Evolutionary conservation across 441 rosid genomes (phyloP).

Genomic region (Erysimum cheiri): DNA sequence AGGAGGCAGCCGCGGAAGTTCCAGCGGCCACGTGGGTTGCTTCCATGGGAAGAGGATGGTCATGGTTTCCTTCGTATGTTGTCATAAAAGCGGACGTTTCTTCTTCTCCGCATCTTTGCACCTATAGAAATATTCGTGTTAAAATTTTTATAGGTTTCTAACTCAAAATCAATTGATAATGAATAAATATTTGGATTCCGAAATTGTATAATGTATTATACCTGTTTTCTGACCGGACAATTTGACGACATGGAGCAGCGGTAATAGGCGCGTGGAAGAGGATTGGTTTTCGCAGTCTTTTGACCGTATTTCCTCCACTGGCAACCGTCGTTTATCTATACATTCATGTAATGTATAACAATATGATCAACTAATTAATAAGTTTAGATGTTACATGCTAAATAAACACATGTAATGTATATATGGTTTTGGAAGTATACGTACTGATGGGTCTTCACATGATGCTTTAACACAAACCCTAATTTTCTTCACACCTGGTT

Average conservation of each 20-base stretch:
- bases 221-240: slow-evolving; percentile 69
- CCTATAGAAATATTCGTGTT: slow-evolving; percentile 22
- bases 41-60: slow-evolving; percentile 60
- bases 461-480: slow-evolving; percentile 64
- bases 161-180: background rate
- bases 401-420: background rate
- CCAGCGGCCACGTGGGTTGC: slow-evolving; percentile 65
- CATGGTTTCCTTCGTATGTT: slow-evolving; percentile 64
- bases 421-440: slow-evolving; percentile 15
- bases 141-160: no score
- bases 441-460: slow-evolving; percentile 56
- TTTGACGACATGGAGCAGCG: slow-evolving; percentile 58
- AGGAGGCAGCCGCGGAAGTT: slow-evolving; percentile 58
- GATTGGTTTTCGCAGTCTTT: slow-evolving; percentile 58
- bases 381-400: slow-evolving; percentile 1
- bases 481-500: slow-evolving; percentile 51
- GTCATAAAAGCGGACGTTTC: slow-evolving; percentile 51
- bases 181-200: background rate
- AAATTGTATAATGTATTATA: slow-evolving; percentile 9
- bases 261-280: slow-evolving; percentile 65
- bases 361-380: slow-evolving; percentile 5
- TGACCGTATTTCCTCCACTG: slow-evolving; percentile 74
- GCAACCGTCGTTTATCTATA: slow-evolving; percentile 63
- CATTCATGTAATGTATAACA: slow-evolving; percentile 7
- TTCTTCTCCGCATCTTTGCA: slow-evolving; percentile 62